These are phyloP conservation scores for Cardamine chenopodiifolia DNA, from an alignment of 345 rosid species.

Conservation along the genomic window DNA sequence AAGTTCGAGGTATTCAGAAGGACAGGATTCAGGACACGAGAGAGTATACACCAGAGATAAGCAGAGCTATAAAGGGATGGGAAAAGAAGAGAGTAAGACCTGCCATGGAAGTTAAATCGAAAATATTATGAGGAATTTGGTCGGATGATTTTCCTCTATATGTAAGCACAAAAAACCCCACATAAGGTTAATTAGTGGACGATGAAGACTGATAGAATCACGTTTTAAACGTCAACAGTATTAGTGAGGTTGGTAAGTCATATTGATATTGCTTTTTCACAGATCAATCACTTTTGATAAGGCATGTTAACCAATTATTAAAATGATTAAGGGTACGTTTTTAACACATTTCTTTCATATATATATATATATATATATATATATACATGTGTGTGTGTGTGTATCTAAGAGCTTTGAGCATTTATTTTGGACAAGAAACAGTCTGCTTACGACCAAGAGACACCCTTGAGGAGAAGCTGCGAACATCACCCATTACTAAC, in stretches of 20 bases:
- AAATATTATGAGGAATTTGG: neutral
- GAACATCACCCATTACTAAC: neutral
- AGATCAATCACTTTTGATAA: neutral
- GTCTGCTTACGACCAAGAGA: neutral
- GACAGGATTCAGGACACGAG: conserved; percentile 33
- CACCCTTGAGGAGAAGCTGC: neutral
- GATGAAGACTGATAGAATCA: neutral
- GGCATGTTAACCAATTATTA: neutral
- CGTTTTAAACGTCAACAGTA: neutral
- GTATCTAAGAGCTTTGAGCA: conserved; percentile 4
- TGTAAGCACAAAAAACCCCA: neutral
- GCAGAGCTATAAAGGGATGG: neutral
- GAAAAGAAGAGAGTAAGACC: neutral
- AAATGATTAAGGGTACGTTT: neutral
- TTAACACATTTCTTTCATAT: too few species aligned
- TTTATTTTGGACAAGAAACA: conserved; percentile 3
- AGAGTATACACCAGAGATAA: conserved; percentile 30
- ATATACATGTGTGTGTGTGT: too few species aligned
- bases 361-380: too few species aligned
- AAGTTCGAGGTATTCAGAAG: conserved; percentile 22
- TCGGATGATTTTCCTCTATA: neutral
- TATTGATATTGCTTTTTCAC: neutral
- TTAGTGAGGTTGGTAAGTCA: neutral
- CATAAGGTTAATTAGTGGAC: neutral
- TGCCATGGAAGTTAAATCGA: neutral